Base-by-base conservation (phyloP, 75 land plant genomes). In the Gnetum montanum region DNA sequence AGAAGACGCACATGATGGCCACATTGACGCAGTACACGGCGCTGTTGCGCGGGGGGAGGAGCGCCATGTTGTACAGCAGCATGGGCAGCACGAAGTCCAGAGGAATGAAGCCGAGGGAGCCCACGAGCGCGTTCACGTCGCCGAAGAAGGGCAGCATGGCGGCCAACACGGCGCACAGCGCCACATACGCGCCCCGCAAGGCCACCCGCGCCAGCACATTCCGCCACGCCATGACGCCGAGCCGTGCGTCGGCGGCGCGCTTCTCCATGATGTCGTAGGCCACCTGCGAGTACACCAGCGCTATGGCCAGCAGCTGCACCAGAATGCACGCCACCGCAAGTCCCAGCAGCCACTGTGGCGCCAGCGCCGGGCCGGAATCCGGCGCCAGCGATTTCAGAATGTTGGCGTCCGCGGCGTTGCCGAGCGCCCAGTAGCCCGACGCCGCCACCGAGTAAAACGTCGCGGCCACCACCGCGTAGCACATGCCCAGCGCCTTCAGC, bases 141-240 rank as follows among this genome's bases (percentile, higher is more conserved):
- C 96, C 95, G 66, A 93, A 93, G 74, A 93, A 93, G 2, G 98
- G 98, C 8, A 93, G 58, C 79, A 90, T 85, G 6, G 98, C 90
- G 26, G 94, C 85, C 18, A 93, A 31, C 35, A 85, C 72, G 0
- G 81, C 78, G 34, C 89, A 82, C 13, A 81, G 41, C 20, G 59
- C 48, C 60, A 92, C 63, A 61, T 78, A 92, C 2, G 73, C 8
- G 6, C 83, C 44, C 16, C 97, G 54, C 20, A 92, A 60, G 0
- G 75, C 36, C 2, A 92, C 28, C 48, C 97, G 68, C 0, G 97
- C 94, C 16, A 92, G 53, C 10, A 88, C 65, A 61, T 92, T 91
- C 54, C 97, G 70, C 59, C 61, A 53, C 1, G 93, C 73, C 55
- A 81, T 87, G 54, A 57, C 48, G 3, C 88, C 85, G 51, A 71